Evolutionary conservation across 2,329 filamentous ascomycete genomes (phyloP).

Genomic region (Fusarium metavorans): DNA sequence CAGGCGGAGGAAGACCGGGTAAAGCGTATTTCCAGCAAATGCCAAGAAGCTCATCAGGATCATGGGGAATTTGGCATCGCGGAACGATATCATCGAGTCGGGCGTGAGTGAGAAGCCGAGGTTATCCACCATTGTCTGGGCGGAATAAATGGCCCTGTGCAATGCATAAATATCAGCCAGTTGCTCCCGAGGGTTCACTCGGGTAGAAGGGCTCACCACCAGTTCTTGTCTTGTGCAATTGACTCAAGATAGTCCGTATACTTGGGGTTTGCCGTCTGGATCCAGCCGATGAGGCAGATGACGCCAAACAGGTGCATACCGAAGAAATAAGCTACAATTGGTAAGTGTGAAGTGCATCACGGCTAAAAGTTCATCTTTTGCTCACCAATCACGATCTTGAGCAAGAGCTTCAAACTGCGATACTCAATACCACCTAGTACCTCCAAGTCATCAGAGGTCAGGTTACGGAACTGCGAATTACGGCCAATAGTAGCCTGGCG

Average conservation of each 20-base stretch:
- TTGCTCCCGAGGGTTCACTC: not conserved
- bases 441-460: slow-evolving; percentile 55
- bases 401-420: slow-evolving; percentile 58
- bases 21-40: slow-evolving; percentile 66
- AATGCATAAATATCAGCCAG: too few relatives aligned
- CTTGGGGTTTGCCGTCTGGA: slow-evolving; percentile 53
- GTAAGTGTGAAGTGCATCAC: not conserved
- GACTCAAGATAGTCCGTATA: slow-evolving; percentile 54
- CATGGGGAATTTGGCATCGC: slow-evolving; percentile 56
- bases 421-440: slow-evolving; percentile 64
- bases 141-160: slow-evolving; percentile 59
- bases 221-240: slow-evolving; percentile 54
- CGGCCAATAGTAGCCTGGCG: slow-evolving; percentile 11
- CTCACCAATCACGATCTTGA: slow-evolving; percentile 58
- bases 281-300: slow-evolving; percentile 62
- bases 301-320: slow-evolving; percentile 60
- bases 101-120: slow-evolving; percentile 66
- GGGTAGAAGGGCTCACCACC: slow-evolving; percentile 56
- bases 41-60: slow-evolving; percentile 62
- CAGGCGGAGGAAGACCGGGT: slow-evolving; percentile 68
- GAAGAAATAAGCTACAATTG: slow-evolving; percentile 55
- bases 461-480: slow-evolving; percentile 59
- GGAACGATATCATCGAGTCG: slow-evolving; percentile 64
- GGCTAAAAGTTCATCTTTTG: not conserved
- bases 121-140: slow-evolving; percentile 64